These are phyloP conservation scores for Cladophialophora psammophila DNA, from an alignment of 2,329 filamentous ascomycete genomes.

Conservation along the genomic window DNA sequence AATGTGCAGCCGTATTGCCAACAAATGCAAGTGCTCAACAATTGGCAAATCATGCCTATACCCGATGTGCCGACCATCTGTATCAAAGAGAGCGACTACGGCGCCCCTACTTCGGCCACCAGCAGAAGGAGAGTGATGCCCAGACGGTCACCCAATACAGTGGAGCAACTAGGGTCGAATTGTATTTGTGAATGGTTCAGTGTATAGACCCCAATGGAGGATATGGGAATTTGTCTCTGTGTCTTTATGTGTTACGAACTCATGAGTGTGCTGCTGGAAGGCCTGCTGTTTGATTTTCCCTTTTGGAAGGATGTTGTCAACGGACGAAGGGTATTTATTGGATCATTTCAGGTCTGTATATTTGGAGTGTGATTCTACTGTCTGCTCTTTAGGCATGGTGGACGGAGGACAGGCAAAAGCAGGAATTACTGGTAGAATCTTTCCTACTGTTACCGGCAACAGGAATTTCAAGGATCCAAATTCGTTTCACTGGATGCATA, in stretches of 20 bases:
- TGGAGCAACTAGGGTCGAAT: slow-evolving; percentile 37
- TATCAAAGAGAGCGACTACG: slow-evolving; percentile 37
- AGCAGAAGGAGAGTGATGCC: slow-evolving; percentile 17
- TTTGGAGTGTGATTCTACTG: slow-evolving; percentile 14
- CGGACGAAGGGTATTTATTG: slow-evolving; percentile 3
- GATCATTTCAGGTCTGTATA: slow-evolving; percentile 9
- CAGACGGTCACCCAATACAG: slow-evolving; percentile 14
- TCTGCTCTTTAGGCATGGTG: slow-evolving; percentile 1
- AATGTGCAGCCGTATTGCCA: slow-evolving; percentile 63
- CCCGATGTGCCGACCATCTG: slow-evolving; percentile 34
- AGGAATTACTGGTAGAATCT: slow-evolving; percentile 20
- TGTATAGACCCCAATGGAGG: slow-evolving; percentile 22
- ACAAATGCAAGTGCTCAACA: slow-evolving; percentile 66
- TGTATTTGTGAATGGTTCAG: slow-evolving; percentile 41
- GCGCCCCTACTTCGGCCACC: slow-evolving; percentile 14
- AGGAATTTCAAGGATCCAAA: not conserved
- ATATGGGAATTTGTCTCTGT: not conserved
- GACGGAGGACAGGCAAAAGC: slow-evolving; percentile 15
- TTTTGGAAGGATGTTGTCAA: not conserved
- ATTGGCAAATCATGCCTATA: slow-evolving; percentile 54
- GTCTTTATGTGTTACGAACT: slow-evolving; percentile 35
- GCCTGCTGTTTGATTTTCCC: slow-evolving; percentile 6
- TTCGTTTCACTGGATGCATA: not conserved
- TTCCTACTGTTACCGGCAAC: slow-evolving; percentile 4
- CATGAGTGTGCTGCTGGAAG: slow-evolving; percentile 26